These are phyloP conservation scores for Fusarium coffeatum DNA, from an alignment of 2,329 filamentous ascomycete genomes.

Conservation along the genomic window DNA sequence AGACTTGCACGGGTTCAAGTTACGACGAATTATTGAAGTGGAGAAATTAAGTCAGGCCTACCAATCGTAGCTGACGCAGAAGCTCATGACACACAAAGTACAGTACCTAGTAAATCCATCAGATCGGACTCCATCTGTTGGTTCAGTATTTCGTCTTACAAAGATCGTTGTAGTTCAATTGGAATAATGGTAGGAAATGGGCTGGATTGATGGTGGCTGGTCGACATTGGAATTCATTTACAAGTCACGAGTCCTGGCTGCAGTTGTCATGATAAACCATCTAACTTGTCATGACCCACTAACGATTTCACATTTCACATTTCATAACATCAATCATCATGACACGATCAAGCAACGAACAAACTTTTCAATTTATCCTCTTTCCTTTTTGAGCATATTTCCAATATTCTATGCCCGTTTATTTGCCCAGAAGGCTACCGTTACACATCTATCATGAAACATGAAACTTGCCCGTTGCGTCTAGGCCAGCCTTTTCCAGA, in stretches of 20 bases:
- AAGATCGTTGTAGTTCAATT: not conserved
- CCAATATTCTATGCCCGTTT: conserved; percentile 6
- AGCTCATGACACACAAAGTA: not conserved
- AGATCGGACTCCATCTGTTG: not conserved
- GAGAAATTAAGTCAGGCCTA: not conserved
- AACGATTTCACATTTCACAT: not conserved
- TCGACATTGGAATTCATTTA: not conserved
- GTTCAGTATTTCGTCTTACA: not conserved
- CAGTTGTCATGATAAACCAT: not conserved
- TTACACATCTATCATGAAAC: conserved; percentile 39
- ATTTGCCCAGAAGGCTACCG: conserved; percentile 18
- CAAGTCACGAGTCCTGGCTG: not conserved
- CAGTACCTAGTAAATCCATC: not conserved
- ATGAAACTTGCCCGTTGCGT: conserved; percentile 41
- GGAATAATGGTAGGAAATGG: not conserved
- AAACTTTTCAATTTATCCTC: conserved; percentile 38
- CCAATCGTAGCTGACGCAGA: not conserved
- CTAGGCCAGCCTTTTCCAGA: conserved; percentile 39
- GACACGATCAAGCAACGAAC: not conserved
- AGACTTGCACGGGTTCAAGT: not conserved
- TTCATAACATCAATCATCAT: not conserved
- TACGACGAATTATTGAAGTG: not conserved
- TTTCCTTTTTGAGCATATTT: conserved; percentile 18
- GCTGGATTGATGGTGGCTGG: no score
- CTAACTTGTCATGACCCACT: not conserved